A percentile compares a stretch with the other conserved stretches of the same genome.
Conservation (phyloP, 805 yeast species). For the Yamadazyma akitaensis region DNA sequence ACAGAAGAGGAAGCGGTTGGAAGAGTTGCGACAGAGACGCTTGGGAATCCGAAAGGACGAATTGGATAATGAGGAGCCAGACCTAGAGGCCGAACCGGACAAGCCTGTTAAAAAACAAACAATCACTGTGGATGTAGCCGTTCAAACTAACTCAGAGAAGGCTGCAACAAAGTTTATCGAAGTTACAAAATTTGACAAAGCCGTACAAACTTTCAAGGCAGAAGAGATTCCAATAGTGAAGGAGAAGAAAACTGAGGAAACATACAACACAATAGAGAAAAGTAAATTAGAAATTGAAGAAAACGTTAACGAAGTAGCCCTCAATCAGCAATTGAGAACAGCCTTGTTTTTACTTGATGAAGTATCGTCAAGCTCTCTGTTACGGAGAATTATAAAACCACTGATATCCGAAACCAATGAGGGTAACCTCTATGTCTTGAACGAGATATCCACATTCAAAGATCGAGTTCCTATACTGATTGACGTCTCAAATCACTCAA, state of each 20-base stretch:
- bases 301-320: constrained; percentile 17
- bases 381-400: background rate
- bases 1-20: constrained; percentile 36
- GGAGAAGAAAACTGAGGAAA: background rate
- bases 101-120: background rate
- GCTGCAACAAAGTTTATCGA: background rate
- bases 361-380: constrained; percentile 5
- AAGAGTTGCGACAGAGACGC: constrained; percentile 22
- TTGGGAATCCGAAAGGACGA: constrained; percentile 7
- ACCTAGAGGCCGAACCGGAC: background rate
- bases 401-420: background rate
- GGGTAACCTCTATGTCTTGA: background rate
- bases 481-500: constrained; percentile 25
- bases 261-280: background rate
- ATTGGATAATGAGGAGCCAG: background rate
- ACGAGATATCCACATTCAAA: background rate
- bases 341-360: constrained; percentile 24
- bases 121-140: constrained; percentile 2
- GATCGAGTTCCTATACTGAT: constrained; percentile 19
- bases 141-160: constrained; percentile 1
- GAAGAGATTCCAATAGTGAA: background rate
- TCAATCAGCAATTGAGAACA: constrained; percentile 19
- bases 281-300: background rate
- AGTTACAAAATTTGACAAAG: constrained; percentile 8
- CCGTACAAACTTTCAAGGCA: constrained; percentile 7